Evolutionary conservation across 78 protist genomes (phyloP).

Genomic region (Tieghemostelium lacteum): DNA sequence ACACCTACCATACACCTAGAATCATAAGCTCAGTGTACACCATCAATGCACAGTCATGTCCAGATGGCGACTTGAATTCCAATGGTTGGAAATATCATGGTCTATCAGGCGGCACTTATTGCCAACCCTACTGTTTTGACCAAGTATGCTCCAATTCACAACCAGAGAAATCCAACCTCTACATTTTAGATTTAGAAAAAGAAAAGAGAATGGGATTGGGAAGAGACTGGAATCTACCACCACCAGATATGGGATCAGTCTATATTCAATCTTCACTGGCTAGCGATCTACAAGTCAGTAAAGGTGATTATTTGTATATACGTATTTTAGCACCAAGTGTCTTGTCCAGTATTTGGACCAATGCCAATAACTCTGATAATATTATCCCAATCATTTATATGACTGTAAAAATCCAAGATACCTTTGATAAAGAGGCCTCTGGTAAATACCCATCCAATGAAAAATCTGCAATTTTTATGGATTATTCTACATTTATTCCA

Average conservation of each 20-base stretch:
- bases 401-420: conserved; percentile 4
- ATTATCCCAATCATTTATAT: neutral
- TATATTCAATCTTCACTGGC: conserved; percentile 27
- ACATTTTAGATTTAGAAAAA: conserved; percentile 24
- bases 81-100: conserved; percentile 29
- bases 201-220: conserved; percentile 84
- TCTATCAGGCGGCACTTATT: neutral
- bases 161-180: neutral
- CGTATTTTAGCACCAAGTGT: neutral
- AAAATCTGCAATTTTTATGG: conserved; percentile 3
- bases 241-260: conserved; percentile 38
- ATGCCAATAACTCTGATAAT: neutral
- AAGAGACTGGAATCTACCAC: conserved; percentile 20
- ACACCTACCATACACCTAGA: conserved; percentile 61
- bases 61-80: conserved; percentile 10
- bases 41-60: conserved; percentile 2
- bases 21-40: neutral
- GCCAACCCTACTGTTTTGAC: conserved; percentile 45
- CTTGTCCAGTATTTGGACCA: conserved; percentile 6
- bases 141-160: neutral
- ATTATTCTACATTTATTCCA: conserved; percentile 31
- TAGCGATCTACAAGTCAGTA: neutral
- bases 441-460: conserved; percentile 15
- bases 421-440: neutral
- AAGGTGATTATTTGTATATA: conserved; percentile 28